Evolutionary conservation across 495 filamentous ascomycete genomes (phyloP), one percentile per base, ranked within the genome.

Genomic region (Talaromyces adpressus): DNA sequence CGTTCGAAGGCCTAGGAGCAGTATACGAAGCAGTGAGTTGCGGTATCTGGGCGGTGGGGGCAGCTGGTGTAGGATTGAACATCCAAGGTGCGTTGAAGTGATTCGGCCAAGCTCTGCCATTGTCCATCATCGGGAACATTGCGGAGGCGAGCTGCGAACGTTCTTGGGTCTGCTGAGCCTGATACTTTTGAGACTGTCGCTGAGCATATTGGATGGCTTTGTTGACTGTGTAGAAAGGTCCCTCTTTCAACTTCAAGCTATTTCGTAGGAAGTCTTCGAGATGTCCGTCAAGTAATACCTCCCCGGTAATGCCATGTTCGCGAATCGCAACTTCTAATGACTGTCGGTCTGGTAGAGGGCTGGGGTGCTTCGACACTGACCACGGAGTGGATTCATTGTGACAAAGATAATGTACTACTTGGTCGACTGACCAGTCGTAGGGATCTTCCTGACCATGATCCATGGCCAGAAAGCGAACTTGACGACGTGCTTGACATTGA

Each of bases 391-490:
- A 71, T 20, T 77, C 68, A 2, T 71, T 45, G 29, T 81, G 76
- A 73, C 89, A 91, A 4, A 93, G 72, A 59, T 87, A 87, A 12
- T 72, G 70, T 0, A 90, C 82, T 2, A 92, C 82, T 36, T 85
- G 78, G 22, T 91, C 86, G 23, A 87, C 77, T 23, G 76, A 76
- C 90, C 90, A 93, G 64, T 84, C 71, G 65, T 84, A 83, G 1
- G 90, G 90, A 65, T 92, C 90, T 41, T 73, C 70, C 62, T 53
- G 57, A 57, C 49, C 18, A 8, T 51, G 39, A 51, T 65, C 59
- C 66, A 67, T 67, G 41, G 45, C 29, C n/a, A 36, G 29, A 58
- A 32, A 18, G 14, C 12, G 27, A 58, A 20, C 56, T 32, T 34
- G 56, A 25, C 22, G 23, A 56, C n/a, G 9, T 27, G 52, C 12